Evolutionary conservation across 2,329 filamentous ascomycete species (phyloP).

Genomic region (Cryphonectria carpinicola): DNA sequence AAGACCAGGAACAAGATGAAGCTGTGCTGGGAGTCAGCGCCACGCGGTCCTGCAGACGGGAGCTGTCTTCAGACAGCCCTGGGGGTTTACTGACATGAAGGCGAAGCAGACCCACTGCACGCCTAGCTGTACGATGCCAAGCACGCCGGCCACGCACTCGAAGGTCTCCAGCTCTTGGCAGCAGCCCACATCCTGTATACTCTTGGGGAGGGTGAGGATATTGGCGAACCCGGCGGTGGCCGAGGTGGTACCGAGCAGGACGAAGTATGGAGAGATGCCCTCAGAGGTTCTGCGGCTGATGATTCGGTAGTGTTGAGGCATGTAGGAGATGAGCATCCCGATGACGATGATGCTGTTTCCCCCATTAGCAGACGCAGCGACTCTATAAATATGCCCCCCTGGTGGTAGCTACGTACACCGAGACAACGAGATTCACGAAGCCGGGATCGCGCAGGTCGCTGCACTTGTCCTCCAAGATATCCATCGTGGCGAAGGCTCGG

Average conservation of each 20-base stretch:
- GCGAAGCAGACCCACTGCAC: constrained; percentile 92
- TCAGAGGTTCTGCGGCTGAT: constrained; percentile 83
- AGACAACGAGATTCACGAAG: constrained; percentile 59
- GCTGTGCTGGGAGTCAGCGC: constrained; percentile 50
- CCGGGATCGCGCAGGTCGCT: constrained; percentile 57
- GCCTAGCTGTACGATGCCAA: constrained; percentile 90
- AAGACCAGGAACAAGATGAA: constrained; percentile 93
- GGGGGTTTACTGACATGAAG: constrained; percentile 70
- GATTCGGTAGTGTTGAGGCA: constrained; percentile 94
- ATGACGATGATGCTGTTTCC: constrained; percentile 70
- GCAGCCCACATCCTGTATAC: constrained; percentile 80
- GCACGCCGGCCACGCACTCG: constrained; percentile 81
- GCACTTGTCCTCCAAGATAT: constrained; percentile 46
- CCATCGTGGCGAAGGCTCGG: constrained; percentile 36
- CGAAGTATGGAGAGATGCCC: constrained; percentile 93
- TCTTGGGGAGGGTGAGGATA: constrained; percentile 85
- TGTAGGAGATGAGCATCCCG: constrained; percentile 89
- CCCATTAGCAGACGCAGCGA: constrained; percentile 30
- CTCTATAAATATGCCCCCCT: background rate
- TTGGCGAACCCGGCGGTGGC: constrained; percentile 89
- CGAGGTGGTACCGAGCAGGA: constrained; percentile 90
- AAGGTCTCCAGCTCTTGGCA: constrained; percentile 80
- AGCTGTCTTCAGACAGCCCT: background rate
- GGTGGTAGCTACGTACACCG: constrained; percentile 48
- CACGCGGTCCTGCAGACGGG: too few relatives aligned